Base-by-base conservation (phyloP, 768 basidiomycete species). In the Gymnopilus junonius region DNA sequence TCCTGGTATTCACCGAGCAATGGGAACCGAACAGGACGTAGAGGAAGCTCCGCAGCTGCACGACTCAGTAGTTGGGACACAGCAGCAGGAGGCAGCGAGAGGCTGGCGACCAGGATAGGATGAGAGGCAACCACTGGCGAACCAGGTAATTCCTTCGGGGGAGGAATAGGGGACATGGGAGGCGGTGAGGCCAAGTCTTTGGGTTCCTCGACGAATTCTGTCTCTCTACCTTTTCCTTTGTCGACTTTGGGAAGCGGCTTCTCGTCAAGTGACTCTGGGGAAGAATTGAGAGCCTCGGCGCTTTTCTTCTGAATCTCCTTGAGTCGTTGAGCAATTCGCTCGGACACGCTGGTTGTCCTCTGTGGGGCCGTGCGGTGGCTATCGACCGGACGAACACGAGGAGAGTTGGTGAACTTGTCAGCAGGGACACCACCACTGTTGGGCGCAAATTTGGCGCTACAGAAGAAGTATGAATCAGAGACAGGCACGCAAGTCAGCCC, bases 401-500 rank as follows among this genome's bases (percentile, higher is more conserved):
- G 92, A 17, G 94, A 94, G n/a, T 81, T 83, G 1, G 94, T 95
- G 74, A 91, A 95, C 65, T 86, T 88, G 75, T 95, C 94, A 35
- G 81, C 77, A 14, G 69, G 59, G n/a, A 51, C 48, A 20, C 83
- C 83, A 48, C 78, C 76, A 59, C 70, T 76, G 69, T 84, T 89
- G 7, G 95, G 95, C 6, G 94, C 93, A 70, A 97, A 97, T 70
- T 93, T 94, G 42, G 86, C 92, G 74, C 95, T 97, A 10, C 40
- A 8, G 70, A 5, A 55, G 17, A 58, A 60, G 31, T 48, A 46
- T 62, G 45, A 40, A 34, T 55, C 39, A 39, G 37, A 67, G 27
- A 72, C 32, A 46, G 54, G 43, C 45, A 29, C 43, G 35, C 50
- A 53, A 56, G 6, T 20, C 11, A 53, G n/a, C 20, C 23, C 10